A percentile compares a stretch with the other conserved stretches of the same genome.
Conservation (phyloP, 345 rosid species). For the Salix suchowensis region DNA sequence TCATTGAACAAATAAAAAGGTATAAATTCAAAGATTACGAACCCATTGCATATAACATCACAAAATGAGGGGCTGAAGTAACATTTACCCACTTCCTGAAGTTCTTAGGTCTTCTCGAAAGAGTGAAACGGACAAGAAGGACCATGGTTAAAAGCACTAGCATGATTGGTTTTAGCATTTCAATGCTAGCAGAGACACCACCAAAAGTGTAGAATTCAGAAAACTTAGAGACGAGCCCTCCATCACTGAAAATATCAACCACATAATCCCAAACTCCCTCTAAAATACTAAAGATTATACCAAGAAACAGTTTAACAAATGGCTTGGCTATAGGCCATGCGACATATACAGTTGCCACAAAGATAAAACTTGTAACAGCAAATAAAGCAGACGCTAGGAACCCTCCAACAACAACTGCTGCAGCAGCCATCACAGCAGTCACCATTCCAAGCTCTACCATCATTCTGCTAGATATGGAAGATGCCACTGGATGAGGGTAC, state of each 20-base stretch:
- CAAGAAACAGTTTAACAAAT: slow-evolving; percentile 57
- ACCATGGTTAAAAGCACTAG: slow-evolving; percentile 78
- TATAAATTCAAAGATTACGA: not conserved
- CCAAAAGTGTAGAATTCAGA: slow-evolving; percentile 67
- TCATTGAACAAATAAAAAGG: not conserved
- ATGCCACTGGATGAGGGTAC: slow-evolving; percentile 79
- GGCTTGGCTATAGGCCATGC: slow-evolving; percentile 78
- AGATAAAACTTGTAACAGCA: slow-evolving; percentile 78
- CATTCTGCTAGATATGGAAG: slow-evolving; percentile 91
- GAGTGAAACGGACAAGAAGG: slow-evolving; percentile 82
- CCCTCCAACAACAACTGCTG: slow-evolving; percentile 82
- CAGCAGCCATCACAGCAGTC: slow-evolving; percentile 78
- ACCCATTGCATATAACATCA: not conserved
- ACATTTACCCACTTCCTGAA: slow-evolving; percentile 87
- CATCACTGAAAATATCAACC: slow-evolving; percentile 56
- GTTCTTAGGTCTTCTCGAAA: slow-evolving; percentile 91
- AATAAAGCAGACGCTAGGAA: slow-evolving; percentile 81
- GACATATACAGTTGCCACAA: slow-evolving; percentile 64
- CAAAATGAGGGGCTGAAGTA: slow-evolving; percentile 11
- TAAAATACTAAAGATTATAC: slow-evolving; percentile 44
- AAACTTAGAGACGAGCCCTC: slow-evolving; percentile 60
- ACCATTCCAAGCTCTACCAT: slow-evolving; percentile 95
- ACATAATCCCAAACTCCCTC: slow-evolving; percentile 65
- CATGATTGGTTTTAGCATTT: slow-evolving; percentile 69
- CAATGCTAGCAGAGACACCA: slow-evolving; percentile 72